These are phyloP conservation scores for Euclidium syriacum DNA, from an alignment of 345 rosid species.

Conservation along the genomic window DNA sequence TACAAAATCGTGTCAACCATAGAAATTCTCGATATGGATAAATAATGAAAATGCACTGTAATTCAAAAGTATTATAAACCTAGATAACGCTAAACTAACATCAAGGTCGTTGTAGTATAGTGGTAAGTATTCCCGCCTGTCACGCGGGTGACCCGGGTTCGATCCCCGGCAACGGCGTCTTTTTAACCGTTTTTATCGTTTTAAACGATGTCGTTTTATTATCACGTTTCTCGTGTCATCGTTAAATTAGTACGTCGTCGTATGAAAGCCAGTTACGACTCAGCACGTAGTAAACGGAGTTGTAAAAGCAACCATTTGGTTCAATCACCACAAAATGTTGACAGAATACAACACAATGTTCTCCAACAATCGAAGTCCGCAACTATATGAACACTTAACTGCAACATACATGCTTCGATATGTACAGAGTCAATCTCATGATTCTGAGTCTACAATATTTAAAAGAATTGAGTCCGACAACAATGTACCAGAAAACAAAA, in stretches of 20 bases:
- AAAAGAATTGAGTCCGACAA: constrained; percentile 15
- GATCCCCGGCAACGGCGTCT: constrained; percentile 36
- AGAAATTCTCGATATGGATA: neutral
- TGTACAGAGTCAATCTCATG: constrained; percentile 19
- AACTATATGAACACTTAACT: neutral
- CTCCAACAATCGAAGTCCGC: neutral
- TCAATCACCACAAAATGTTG: neutral
- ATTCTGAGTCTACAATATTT: neutral
- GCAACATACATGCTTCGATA: constrained; percentile 22
- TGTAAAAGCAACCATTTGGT: neutral
- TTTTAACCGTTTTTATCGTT: too few species aligned
- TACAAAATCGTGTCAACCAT: constrained; percentile 15
- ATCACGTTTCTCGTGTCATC: too few species aligned
- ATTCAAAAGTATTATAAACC: too few species aligned
- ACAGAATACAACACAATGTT: neutral
- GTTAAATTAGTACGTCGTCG: too few species aligned
- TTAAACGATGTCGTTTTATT: too few species aligned
- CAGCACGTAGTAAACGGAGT: too few species aligned
- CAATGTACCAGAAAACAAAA: neutral
- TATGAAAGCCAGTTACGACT: too few species aligned
- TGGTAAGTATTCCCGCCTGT: constrained; percentile 78
- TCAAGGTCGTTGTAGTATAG: constrained; percentile 87
- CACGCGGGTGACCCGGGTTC: constrained; percentile 89
- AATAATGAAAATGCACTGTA: neutral
- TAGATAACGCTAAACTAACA: too few species aligned